Evolutionary conservation across 768 basidiomycete genomes (phyloP), one percentile per base, ranked within the genome.

Genomic region (Fistulinella prunicolor): DNA sequence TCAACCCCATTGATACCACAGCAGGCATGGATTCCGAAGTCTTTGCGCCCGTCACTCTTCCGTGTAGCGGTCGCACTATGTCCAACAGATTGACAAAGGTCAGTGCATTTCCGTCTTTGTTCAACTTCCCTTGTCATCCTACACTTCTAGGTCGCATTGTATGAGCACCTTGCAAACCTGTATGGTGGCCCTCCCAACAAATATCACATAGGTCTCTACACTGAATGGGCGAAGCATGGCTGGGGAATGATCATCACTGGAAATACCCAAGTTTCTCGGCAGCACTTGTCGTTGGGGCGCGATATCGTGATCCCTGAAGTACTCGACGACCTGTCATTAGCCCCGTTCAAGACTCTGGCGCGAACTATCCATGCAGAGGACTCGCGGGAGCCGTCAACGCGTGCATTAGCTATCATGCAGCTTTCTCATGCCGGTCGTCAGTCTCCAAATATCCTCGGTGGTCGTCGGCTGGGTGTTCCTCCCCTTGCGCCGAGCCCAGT

Each of bases 241-340:
- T 97, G 90, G 90, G 94, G 91, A 0, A 89, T 96, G 76, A 70
- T 95, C 38, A 64, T 94, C 23, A 91, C 94, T 0, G 94, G 94
- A 4, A 94, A 94, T 54, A 77, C 90, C 4, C 86, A 88, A 58
- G 80, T 94, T 22, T 75, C 76, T 22, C 50, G 51, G 0, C 64
- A 72, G 1, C 90, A 93, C 60, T 71, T 92, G 3, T 70, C 80
- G 4, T 70, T 93, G 21, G 89, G 87, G 16, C 77, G 85, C 29
- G 90, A 92, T 59, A 69, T 89, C 8, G 65, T 81, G n/a, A 53
- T 86, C 3, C 87, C 86, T 0, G 55, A 59, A 9, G 54, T 51
- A 0, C 46, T 83, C 42, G 68, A 70, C 3, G 62, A 74, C 12
- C 69, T 73, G 12, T 70, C 72, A 0, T 46, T 85, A 8, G 59